Percentiles rank a stretch among this genome's conserved stretches.
Evolutionary conservation across 768 basidiomycete genomes (phyloP).

Genomic region (Serendipita sp.): DNA sequence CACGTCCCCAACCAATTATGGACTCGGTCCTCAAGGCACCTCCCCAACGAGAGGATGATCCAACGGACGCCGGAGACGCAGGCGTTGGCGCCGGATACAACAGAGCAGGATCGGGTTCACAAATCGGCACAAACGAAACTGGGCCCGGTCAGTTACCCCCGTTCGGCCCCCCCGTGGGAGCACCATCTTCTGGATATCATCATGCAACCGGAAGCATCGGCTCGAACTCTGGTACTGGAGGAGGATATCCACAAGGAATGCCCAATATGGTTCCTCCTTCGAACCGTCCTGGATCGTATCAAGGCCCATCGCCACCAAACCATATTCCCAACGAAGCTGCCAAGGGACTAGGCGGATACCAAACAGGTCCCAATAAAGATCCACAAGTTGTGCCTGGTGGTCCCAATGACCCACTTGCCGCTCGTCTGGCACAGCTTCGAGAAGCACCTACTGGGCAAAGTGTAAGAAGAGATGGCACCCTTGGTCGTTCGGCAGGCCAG

Average conservation of each 20-base stretch:
- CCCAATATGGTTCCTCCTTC: background rate
- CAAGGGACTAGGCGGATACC: no score
- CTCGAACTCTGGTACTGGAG: background rate
- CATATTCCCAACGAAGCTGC: background rate
- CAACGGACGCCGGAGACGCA: constrained; percentile 35
- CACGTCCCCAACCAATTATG: constrained; percentile 18
- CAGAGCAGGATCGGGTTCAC: background rate
- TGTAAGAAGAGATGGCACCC: background rate
- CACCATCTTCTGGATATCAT: background rate
- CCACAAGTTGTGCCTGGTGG: background rate
- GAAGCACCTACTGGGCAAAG: background rate
- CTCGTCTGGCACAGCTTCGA: background rate
- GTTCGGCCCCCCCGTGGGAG: background rate
- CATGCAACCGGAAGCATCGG: background rate
- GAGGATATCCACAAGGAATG: background rate
- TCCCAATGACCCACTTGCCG: background rate
- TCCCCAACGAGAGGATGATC: constrained; percentile 29
- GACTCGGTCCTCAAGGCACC: constrained; percentile 19
- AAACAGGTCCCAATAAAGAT: background rate
- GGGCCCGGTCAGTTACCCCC: background rate
- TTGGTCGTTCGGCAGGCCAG: background rate
- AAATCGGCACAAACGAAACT: background rate
- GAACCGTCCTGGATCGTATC: background rate
- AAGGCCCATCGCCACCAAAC: background rate
- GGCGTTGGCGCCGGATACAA: constrained; percentile 50